phyloP scores from a whole-genome alignment of 2,329 filamentous ascomycete genomes.

The Macrophomina tecta region DNA sequence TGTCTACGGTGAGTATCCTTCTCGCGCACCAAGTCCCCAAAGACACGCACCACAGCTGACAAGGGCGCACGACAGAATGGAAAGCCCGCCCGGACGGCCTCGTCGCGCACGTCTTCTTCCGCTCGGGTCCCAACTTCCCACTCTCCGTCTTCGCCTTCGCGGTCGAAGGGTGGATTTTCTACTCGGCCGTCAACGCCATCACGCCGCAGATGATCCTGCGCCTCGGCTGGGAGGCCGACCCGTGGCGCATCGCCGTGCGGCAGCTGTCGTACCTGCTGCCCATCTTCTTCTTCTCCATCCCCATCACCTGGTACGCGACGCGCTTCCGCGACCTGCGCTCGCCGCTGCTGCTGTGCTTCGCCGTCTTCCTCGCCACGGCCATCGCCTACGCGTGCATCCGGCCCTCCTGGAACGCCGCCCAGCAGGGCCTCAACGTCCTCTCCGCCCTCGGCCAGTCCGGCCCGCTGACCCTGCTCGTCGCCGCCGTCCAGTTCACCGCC shows the following conservation, averaged over 20 bases:
- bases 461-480: conserved; percentile 41
- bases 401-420: conserved; percentile 36
- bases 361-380: conserved; percentile 37
- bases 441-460: conserved; percentile 39
- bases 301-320: conserved; percentile 39
- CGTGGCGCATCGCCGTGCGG: conserved; percentile 40
- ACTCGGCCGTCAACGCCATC: conserved; percentile 42
- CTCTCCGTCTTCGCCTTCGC: conserved; percentile 62
- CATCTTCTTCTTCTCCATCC: conserved; percentile 33
- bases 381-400: conserved; percentile 38
- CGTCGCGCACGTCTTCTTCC: conserved; percentile 63
- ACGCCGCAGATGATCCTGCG: conserved; percentile 42
- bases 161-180: conserved; percentile 65
- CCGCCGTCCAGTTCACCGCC: conserved; percentile 41
- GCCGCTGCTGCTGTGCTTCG: conserved; percentile 38
- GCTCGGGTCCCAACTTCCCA: conserved; percentile 59
- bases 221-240: conserved; percentile 39
- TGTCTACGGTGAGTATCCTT: conserved; percentile 37
- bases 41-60: not conserved
- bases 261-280: conserved; percentile 40
- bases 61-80: conserved; percentile 53
- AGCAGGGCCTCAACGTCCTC: conserved; percentile 38
- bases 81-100: conserved; percentile 61
- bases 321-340: conserved; percentile 40
- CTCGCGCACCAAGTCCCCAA: not conserved